Base-by-base conservation (phyloP, 2,329 filamentous ascomycete genomes). In the Calonectria multiphialidica region DNA sequence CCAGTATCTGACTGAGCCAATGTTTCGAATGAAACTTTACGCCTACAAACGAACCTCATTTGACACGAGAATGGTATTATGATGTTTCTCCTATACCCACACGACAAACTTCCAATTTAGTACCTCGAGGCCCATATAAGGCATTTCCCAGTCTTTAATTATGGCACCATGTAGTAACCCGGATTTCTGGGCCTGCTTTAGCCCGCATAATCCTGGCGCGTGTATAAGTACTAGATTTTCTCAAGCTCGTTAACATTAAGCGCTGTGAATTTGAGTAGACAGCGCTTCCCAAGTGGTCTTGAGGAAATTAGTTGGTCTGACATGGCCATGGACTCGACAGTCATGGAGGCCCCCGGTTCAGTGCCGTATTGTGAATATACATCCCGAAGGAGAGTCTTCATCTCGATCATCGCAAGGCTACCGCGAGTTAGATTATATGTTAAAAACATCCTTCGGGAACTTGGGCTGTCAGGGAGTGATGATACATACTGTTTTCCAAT, bases 301-400 rank as follows among this genome's bases (percentile, higher is more conserved):
- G 91, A 89, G 10, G 92, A 93, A 68, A 94, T 93, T 37, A 93
- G 85, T 79, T 93, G 92, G 77, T 94, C 92, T 25, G 90, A 88
- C 86, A 93, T 90, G 40, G 85, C 84, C 92, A 94, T 93, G 28
- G 86, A 87, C 35, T 86, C 87, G 7, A 82, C 83, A 75, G 86
- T 89, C 87, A 90, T 91, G 16, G 84, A 84, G 10, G 79, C 71
- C 37, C 92, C 90, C 0, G 89, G 87, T 9, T 87, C 81, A 0
- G 92, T 93, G 30, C 81, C 84, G 70, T 88, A 93, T 16, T 81
- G 83, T 3, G 88, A 88, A 80, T 94, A 94, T 1, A 93, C 86
- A 65, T 90, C 90, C n/a, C 86, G 85, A 13, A 94, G 84, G 25
- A 94, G 79, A 1, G 87, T 88, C 82, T 92, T 93, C 92, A 94